Percentiles rank a stretch among this genome's conserved stretches.
Evolutionary conservation across 208 protist species (phyloP).

Genomic region (Angomonas ambiguus): DNA sequence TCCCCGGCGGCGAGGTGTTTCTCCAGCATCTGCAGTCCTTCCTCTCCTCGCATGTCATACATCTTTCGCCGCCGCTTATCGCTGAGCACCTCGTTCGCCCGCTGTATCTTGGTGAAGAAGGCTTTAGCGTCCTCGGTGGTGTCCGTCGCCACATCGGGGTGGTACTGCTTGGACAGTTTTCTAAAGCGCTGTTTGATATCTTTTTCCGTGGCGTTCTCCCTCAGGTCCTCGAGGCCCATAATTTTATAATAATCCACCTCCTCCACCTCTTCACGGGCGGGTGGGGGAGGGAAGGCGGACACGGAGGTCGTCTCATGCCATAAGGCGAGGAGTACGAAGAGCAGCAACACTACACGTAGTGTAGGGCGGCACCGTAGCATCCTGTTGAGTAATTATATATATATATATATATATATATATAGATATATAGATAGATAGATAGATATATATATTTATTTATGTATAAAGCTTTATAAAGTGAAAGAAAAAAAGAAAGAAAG

Average conservation of each 20-base stretch:
- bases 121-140: slow-evolving; percentile 34
- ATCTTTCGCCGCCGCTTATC: slow-evolving; percentile 88
- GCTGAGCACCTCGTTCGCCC: slow-evolving; percentile 89
- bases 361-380: too few species aligned
- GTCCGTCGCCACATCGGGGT: slow-evolving; percentile 74
- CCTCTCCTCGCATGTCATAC: slow-evolving; percentile 90
- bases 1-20: slow-evolving; percentile 16
- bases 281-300: not conserved
- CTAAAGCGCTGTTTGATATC: slow-evolving; percentile 83
- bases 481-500: too few species aligned
- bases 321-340: too few species aligned
- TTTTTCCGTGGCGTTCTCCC: slow-evolving; percentile 59
- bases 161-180: slow-evolving; percentile 63
- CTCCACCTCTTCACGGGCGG: not conserved
- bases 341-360: too few species aligned
- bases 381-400: too few species aligned
- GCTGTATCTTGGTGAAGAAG: slow-evolving; percentile 71
- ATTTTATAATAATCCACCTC: slow-evolving; percentile 75
- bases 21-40: slow-evolving; percentile 72
- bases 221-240: slow-evolving; percentile 45
- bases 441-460: too few species aligned
- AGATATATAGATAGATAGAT: too few species aligned
- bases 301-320: too few species aligned
- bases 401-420: too few species aligned
- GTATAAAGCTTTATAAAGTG: too few species aligned